phyloP scores from a whole-genome alignment of 495 filamentous ascomycete species.

The Xylaria curta region DNA sequence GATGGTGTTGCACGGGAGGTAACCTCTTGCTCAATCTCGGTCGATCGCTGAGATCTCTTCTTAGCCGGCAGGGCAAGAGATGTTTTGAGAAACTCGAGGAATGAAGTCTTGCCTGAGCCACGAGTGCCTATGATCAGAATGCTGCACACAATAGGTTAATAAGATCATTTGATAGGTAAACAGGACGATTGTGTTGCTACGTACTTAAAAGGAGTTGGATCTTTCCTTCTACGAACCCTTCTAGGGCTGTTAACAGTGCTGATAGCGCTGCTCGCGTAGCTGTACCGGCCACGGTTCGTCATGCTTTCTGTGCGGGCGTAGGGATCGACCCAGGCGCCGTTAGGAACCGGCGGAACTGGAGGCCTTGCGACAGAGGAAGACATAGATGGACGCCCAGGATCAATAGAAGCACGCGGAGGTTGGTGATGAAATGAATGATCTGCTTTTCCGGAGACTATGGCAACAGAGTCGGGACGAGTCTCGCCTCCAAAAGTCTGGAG shows the following conservation, averaged over 20 bases:
- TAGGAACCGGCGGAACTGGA: conserved; percentile 60
- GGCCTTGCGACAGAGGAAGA: conserved; percentile 47
- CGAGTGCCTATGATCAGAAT: conserved; percentile 88
- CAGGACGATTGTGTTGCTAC: conserved; percentile 41
- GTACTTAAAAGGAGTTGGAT: conserved; percentile 98
- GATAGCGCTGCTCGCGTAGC: conserved; percentile 90
- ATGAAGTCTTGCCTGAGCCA: conserved; percentile 93
- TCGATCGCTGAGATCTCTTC: conserved; percentile 64
- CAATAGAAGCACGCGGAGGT: conserved; percentile 37
- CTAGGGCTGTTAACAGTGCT: conserved; percentile 95
- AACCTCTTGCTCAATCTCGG: conserved; percentile 58
- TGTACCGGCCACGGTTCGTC: conserved; percentile 95
- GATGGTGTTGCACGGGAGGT: conserved; percentile 55
- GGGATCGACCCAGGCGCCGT: conserved; percentile 67
- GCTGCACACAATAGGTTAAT: conserved; percentile 52
- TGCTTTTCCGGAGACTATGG: conserved; percentile 64
- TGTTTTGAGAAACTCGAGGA: conserved; percentile 91
- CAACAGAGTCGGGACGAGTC: conserved; percentile 67
- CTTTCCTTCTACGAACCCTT: conserved; percentile 90
- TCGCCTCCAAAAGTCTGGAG: conserved; percentile 75
- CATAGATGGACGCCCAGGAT: conserved; percentile 52
- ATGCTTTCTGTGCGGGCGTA: conserved; percentile 90
- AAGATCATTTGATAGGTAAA: conserved; percentile 17
- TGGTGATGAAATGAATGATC: conserved; percentile 46
- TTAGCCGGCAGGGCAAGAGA: conserved; percentile 80